Percentiles rank a stretch among this genome's conserved stretches.
These are phyloP conservation scores for Atkinsonella texensis DNA, from an alignment of 2,329 filamentous ascomycete genomes.

Conservation along the genomic window DNA sequence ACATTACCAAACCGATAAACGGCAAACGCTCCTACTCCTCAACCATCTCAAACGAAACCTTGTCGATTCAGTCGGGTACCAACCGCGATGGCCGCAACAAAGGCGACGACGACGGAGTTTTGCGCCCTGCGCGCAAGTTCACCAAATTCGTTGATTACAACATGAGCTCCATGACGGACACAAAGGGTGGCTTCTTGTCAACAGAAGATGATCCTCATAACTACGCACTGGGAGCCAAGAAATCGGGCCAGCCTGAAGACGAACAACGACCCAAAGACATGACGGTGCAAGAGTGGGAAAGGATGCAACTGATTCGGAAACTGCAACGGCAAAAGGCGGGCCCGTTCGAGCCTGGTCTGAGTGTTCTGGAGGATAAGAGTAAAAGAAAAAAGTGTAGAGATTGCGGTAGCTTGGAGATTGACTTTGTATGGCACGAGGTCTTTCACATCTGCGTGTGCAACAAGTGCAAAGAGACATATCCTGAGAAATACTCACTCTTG, in stretches of 20 bases:
- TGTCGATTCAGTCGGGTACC: constrained; percentile 36
- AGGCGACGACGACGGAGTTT: constrained; percentile 35
- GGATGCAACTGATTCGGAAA: constrained; percentile 60
- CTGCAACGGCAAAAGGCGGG: constrained; percentile 64
- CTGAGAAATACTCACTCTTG: constrained; percentile 87
- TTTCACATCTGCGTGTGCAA: constrained; percentile 67
- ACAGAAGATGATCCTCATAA: constrained; percentile 86
- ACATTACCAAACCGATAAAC: constrained; percentile 31
- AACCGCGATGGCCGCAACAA: constrained; percentile 55
- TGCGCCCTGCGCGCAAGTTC: constrained; percentile 76
- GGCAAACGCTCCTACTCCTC: constrained; percentile 60
- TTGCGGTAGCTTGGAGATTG: constrained; percentile 74
- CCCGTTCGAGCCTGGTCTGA: constrained; percentile 82
- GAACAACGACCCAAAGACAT: constrained; percentile 70
- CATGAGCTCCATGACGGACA: constrained; percentile 95
- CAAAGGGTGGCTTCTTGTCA: constrained; percentile 90
- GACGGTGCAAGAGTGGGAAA: constrained; percentile 86
- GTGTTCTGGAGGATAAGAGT: constrained; percentile 50
- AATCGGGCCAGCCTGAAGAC: constrained; percentile 20
- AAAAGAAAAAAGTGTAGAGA: constrained; percentile 69
- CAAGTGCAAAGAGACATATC: constrained; percentile 75
- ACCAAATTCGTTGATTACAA: constrained; percentile 95
- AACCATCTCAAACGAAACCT: constrained; percentile 32
- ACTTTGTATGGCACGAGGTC: constrained; percentile 87
- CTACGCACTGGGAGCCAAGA: constrained; percentile 48